Evolutionary conservation across 352 stramenopile species (phyloP).

Genomic region (Phytophthora citrophthora): DNA sequence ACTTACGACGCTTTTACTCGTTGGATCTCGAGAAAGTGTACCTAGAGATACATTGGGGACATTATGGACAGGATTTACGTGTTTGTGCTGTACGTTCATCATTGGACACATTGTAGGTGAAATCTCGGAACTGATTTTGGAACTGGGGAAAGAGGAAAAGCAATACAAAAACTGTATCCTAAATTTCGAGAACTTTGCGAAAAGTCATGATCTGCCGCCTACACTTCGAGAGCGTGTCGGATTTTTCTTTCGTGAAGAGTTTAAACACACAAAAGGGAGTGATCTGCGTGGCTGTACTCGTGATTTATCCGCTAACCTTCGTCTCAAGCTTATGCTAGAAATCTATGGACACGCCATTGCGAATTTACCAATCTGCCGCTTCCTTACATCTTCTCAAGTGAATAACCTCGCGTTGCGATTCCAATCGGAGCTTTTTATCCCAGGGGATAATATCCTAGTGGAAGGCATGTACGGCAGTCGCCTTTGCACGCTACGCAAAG

Average conservation of each 20-base stretch:
- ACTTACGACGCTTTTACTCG: constrained; percentile 67
- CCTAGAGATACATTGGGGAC: constrained; percentile 57
- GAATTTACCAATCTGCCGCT: constrained; percentile 54
- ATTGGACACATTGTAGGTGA: constrained; percentile 80
- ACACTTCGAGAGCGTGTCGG: constrained; percentile 56
- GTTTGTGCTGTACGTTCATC: constrained; percentile 75
- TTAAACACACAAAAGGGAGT: constrained; percentile 65
- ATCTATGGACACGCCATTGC: constrained; percentile 59
- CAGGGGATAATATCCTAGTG: constrained; percentile 28
- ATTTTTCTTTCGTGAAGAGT: constrained; percentile 71
- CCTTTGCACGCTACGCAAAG: constrained; percentile 68
- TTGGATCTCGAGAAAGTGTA: constrained; percentile 72
- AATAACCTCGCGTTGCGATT: constrained; percentile 59
- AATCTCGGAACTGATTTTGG: constrained; percentile 74
- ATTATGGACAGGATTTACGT: constrained; percentile 61
- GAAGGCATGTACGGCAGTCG: constrained; percentile 50
- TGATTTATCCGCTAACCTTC: constrained; percentile 68
- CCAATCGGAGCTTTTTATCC: constrained; percentile 59
- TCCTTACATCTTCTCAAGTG: constrained; percentile 52
- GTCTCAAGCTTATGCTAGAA: constrained; percentile 73
- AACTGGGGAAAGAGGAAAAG: constrained; percentile 73
- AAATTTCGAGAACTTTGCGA: constrained; percentile 72
- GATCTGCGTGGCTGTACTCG: constrained; percentile 61
- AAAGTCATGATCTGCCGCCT: constrained; percentile 53
- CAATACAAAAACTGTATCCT: constrained; percentile 63